Conservation (phyloP, 2,329 filamentous ascomycete species). For the Shiraia sp. region DNA sequence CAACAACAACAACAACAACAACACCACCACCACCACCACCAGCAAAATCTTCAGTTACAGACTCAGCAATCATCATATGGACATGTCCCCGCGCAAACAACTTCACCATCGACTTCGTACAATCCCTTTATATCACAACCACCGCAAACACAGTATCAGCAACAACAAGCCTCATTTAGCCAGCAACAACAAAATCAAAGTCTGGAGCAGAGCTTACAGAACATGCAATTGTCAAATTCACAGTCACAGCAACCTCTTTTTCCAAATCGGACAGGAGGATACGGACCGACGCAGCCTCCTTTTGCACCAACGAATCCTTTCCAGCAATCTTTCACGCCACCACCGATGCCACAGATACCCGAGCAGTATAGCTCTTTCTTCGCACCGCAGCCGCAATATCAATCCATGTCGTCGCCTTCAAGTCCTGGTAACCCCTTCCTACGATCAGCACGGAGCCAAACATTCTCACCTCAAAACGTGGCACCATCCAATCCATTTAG, state of each 20-base stretch:
- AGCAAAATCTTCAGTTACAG: slow-evolving; percentile 23
- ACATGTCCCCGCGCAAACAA: slow-evolving; percentile 22
- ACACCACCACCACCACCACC: no score
- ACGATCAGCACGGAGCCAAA: slow-evolving; percentile 48
- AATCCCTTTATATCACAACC: slow-evolving; percentile 69
- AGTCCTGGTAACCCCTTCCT: slow-evolving; percentile 50
- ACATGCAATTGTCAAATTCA: slow-evolving; percentile 64
- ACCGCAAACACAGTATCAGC: slow-evolving; percentile 34
- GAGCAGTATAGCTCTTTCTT: slow-evolving; percentile 43
- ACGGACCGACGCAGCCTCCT: slow-evolving; percentile 43
- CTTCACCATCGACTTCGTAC: slow-evolving; percentile 52
- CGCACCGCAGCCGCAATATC: slow-evolving; percentile 38
- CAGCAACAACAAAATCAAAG: slow-evolving; percentile 33
- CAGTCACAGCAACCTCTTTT: slow-evolving; percentile 58
- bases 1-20: slow-evolving; percentile 15
- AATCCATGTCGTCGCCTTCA: slow-evolving; percentile 45
- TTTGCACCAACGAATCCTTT: slow-evolving; percentile 47
- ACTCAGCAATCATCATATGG: slow-evolving; percentile 35
- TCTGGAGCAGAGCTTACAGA: slow-evolving; percentile 74
- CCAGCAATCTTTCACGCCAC: slow-evolving; percentile 46
- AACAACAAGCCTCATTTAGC: slow-evolving; percentile 20
- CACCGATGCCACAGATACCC: slow-evolving; percentile 47
- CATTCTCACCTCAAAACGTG: slow-evolving; percentile 41
- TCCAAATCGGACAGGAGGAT: slow-evolving; percentile 74
- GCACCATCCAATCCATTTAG: slow-evolving; percentile 46